Evolutionary conservation across 129 eudicot species (phyloP), one percentile per base, ranked within the genome.

Genomic region (Apium graveolens): DNA sequence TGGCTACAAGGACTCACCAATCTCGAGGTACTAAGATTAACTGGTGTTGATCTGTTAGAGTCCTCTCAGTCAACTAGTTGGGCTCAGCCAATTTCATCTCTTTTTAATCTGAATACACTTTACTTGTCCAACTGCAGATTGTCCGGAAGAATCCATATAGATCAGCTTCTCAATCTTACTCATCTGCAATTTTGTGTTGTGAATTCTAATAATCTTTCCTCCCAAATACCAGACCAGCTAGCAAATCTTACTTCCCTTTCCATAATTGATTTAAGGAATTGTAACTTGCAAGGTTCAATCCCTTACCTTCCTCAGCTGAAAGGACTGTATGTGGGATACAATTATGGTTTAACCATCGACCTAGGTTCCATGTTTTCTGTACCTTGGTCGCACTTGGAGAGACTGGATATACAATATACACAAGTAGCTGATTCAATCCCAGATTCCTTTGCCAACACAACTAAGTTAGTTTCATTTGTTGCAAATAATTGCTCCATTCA

Each of bases 381-480:
- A n/a, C n/a, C n/a, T n/a, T n/a, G n/a, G n/a, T n/a, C 77, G 18
- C 55, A 16, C 20, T n/a, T 75, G 39, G 78, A 46, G 44, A 9
- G 26, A 46, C 65, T 75, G 55, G 43, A 75, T 46, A 31, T 75
- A 44, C 78, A 75, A 32, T 9, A 27, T 32, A 31, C 78, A 44
- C 63, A 75, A 75, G 78, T 75, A 26, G 9, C 78, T 75, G 62
- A n/a, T 29, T 48, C 78, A n/a, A 49, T 75, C 41, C 78, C 66
- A 20, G 26, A 45, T 45, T 29, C 65, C 17, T 46, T 75, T 48
- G 78, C 78, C 38, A 75, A 75, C 63, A 27, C 41, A 7, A 27
- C 78, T 13, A 44, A n/a, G 21, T 46, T 74, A 65, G 14, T 75
- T 32, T 11, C 51, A 16, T 75, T 75, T 29, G 10, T 21, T 45